These are phyloP conservation scores for Catharanthus roseus DNA, from an alignment of 257 asterid species.

Conservation along the genomic window DNA sequence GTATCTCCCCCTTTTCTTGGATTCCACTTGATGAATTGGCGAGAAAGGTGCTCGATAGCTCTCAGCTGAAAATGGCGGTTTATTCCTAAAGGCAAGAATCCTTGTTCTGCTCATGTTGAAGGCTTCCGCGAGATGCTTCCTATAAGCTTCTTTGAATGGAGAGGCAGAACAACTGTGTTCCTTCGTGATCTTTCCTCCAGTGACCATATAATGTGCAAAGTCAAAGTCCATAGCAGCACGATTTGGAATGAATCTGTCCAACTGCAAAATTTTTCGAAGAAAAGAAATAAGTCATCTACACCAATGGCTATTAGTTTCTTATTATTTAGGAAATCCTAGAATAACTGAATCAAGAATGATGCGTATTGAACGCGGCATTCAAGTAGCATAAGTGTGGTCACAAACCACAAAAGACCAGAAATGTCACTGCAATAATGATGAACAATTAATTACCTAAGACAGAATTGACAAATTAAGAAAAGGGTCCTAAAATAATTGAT, in stretches of 20 bases:
- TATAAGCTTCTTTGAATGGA: slow-evolving; percentile 32
- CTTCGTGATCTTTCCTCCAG: slow-evolving; percentile 22
- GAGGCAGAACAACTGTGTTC: slow-evolving; percentile 19
- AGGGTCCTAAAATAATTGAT: neutral
- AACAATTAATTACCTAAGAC: neutral
- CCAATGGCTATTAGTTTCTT: neutral
- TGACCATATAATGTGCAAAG: slow-evolving; percentile 40
- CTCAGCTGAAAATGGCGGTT: slow-evolving; percentile 25
- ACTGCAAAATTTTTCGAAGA: slow-evolving; percentile 20
- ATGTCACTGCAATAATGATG: neutral
- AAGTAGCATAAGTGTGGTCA: neutral
- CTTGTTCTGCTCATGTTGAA: slow-evolving; percentile 43
- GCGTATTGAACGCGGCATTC: no score
- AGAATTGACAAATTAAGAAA: neutral
- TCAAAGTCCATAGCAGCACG: slow-evolving; percentile 51
- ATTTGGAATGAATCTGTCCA: slow-evolving; percentile 53
- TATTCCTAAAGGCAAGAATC: slow-evolving; percentile 44
- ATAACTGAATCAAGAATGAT: no score
- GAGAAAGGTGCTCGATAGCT: slow-evolving; percentile 2
- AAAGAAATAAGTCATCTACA: neutral
- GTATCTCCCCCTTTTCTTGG: slow-evolving; percentile 13
- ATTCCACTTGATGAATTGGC: slow-evolving; percentile 13
- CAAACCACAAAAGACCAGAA: neutral
- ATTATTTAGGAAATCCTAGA: neutral
- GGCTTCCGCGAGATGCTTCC: slow-evolving; percentile 37